Conservation (phyloP, 257 asterid species). For the Solanum tarijense region DNA sequence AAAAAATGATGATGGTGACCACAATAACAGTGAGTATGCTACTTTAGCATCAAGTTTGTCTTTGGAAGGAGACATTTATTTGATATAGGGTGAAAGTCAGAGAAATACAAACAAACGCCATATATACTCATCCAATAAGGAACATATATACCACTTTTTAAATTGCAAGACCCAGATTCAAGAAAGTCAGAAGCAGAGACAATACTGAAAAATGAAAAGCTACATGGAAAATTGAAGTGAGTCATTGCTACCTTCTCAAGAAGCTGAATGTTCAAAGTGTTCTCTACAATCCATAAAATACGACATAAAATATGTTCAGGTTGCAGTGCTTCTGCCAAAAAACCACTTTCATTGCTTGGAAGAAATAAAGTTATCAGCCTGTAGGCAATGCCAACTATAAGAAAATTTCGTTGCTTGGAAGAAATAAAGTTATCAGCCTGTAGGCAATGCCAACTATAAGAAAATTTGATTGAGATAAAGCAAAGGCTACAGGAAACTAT, state of each 20-base stretch:
- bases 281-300: slow-evolving; percentile 77
- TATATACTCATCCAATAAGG: background rate
- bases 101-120: background rate
- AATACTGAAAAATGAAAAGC: background rate
- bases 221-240: background rate
- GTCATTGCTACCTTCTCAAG: slow-evolving; percentile 49
- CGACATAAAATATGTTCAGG: slow-evolving; percentile 59
- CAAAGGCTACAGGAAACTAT: background rate
- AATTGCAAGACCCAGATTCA: background rate
- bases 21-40: background rate
- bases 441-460: slow-evolving; percentile 11
- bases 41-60: background rate
- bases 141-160: background rate
- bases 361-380: slow-evolving; percentile 72
- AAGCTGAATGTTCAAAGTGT: slow-evolving; percentile 62
- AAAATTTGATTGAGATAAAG: slow-evolving; percentile 4
- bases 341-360: slow-evolving; percentile 51
- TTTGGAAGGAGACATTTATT: background rate
- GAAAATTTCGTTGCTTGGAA: slow-evolving; percentile 54
- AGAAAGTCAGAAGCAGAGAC: background rate
- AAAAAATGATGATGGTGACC: background rate
- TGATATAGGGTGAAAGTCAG: background rate
- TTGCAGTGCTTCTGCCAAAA: slow-evolving; percentile 66
- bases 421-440: slow-evolving; percentile 69
- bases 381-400: slow-evolving; percentile 12